phyloP scores from a whole-genome alignment of 371 early-diverging fungal species.

The Apophysomyces variabilis region DNA sequence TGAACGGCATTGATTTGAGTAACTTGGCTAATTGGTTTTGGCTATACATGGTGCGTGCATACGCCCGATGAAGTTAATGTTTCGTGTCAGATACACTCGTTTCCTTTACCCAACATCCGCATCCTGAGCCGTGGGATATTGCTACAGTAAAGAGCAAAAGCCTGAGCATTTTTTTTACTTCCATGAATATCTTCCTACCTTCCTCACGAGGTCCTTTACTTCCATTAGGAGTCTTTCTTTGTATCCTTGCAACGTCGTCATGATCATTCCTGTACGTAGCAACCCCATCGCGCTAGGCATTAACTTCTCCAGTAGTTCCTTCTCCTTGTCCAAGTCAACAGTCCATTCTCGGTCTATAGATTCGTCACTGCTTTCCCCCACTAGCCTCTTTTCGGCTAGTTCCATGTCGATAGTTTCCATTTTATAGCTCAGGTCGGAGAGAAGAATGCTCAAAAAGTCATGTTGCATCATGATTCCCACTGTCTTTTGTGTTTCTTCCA shows the following conservation, averaged over 20 bases:
- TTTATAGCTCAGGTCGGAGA: constrained; percentile 60
- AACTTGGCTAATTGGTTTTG: constrained; percentile 44
- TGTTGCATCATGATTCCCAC: constrained; percentile 76
- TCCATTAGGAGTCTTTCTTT: constrained; percentile 75
- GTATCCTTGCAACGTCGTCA: constrained; percentile 70
- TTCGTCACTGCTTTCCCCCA: not conserved
- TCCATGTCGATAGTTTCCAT: constrained; percentile 40
- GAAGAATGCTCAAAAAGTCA: constrained; percentile 67
- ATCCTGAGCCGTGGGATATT: constrained; percentile 13
- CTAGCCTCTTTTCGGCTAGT: constrained; percentile 9
- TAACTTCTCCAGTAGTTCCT: constrained; percentile 60
- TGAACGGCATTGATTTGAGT: constrained; percentile 77
- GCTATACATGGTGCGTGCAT: not conserved
- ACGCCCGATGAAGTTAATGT: not conserved
- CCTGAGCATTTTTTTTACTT: too few species aligned
- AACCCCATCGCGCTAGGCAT: constrained; percentile 76
- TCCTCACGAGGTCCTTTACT: constrained; percentile 75
- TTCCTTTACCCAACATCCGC: not conserved
- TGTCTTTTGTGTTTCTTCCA: constrained; percentile 68
- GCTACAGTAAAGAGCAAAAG: not conserved
- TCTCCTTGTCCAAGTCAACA: constrained; percentile 40
- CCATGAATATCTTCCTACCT: constrained; percentile 39
- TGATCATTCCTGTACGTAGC: constrained; percentile 71
- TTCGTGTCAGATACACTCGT: not conserved
- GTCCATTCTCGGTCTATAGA: not conserved